Evolutionary conservation across 306 rosid genomes (phyloP).

Genomic region (Macrotyloma uniflorum): DNA sequence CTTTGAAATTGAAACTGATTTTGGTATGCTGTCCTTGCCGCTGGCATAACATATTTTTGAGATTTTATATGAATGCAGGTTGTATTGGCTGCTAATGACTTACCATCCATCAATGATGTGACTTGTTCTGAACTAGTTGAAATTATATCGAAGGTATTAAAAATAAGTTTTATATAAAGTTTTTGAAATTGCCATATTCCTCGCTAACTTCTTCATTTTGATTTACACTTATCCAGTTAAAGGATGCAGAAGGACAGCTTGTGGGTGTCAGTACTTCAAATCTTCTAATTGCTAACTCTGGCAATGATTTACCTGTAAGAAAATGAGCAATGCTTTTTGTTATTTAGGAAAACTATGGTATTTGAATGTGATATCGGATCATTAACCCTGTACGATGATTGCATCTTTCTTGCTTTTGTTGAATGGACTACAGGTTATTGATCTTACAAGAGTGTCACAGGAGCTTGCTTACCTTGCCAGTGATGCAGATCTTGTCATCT

Average conservation of each 20-base stretch:
- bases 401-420: slow-evolving; percentile 24
- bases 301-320: slow-evolving; percentile 97
- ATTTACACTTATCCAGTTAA: slow-evolving; percentile 79
- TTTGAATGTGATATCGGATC: slow-evolving; percentile 7
- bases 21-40: background rate
- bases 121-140: slow-evolving; percentile 81
- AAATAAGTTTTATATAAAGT: background rate
- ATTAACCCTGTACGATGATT: background rate
- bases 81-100: slow-evolving; percentile 93
- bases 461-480: slow-evolving; percentile 84
- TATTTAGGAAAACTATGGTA: slow-evolving; percentile 3
- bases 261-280: slow-evolving; percentile 77
- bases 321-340: slow-evolving; percentile 28
- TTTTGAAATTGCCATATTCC: slow-evolving; percentile 21
- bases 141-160: slow-evolving; percentile 73
- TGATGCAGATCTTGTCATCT: slow-evolving; percentile 87
- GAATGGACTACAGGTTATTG: slow-evolving; percentile 66
- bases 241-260: slow-evolving; percentile 69
- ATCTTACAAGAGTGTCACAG: slow-evolving; percentile 83
- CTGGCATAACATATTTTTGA: slow-evolving; percentile 34
- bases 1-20: slow-evolving; percentile 32
- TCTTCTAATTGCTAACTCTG: slow-evolving; percentile 83
- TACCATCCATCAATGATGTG: slow-evolving; percentile 92
- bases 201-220: slow-evolving; percentile 41
- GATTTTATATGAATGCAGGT: slow-evolving; percentile 61